phyloP scores from a whole-genome alignment of 1,284 basidiomycete genomes.

The Coniferiporia weirii region DNA sequence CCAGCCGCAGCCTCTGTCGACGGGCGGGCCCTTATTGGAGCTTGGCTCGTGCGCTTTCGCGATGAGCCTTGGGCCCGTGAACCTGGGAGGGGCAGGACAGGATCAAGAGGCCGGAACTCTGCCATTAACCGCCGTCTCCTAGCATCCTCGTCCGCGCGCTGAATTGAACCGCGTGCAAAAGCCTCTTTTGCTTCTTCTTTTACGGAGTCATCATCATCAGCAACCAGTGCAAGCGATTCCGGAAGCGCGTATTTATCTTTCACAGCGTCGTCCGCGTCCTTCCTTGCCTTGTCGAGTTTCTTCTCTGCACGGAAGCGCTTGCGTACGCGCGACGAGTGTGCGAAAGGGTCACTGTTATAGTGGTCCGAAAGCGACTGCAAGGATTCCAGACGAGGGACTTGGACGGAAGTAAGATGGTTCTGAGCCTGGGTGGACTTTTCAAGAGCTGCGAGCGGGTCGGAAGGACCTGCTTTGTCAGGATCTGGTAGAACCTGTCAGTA shows the following conservation, averaged over 20 bases:
- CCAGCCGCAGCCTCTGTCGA: slow-evolving; percentile 5
- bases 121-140: slow-evolving; percentile 45
- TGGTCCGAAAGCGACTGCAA: slow-evolving; percentile 70
- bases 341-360: slow-evolving; percentile 81
- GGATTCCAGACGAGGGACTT: slow-evolving; percentile 72
- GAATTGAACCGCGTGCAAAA: slow-evolving; percentile 47
- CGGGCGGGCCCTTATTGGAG: neutral
- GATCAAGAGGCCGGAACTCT: slow-evolving; percentile 19
- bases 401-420: slow-evolving; percentile 63
- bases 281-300: slow-evolving; percentile 63
- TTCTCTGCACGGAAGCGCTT: slow-evolving; percentile 84
- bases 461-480: slow-evolving; percentile 59
- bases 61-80: neutral
- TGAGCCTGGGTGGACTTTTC: slow-evolving; percentile 84
- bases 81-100: too few relatives aligned
- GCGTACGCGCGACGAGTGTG: slow-evolving; percentile 67
- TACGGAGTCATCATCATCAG: slow-evolving; percentile 54
- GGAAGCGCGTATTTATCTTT: slow-evolving; percentile 73
- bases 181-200: slow-evolving; percentile 54
- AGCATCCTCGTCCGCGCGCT: slow-evolving; percentile 35
- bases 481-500: slow-evolving; percentile 38
- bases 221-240: slow-evolving; percentile 51
- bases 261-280: slow-evolving; percentile 61
- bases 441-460: slow-evolving; percentile 80
- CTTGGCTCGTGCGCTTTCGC: neutral